These are phyloP conservation scores for Lachancea kluyveri DNA, from an alignment of 805 yeast genomes.

Conservation along the genomic window DNA sequence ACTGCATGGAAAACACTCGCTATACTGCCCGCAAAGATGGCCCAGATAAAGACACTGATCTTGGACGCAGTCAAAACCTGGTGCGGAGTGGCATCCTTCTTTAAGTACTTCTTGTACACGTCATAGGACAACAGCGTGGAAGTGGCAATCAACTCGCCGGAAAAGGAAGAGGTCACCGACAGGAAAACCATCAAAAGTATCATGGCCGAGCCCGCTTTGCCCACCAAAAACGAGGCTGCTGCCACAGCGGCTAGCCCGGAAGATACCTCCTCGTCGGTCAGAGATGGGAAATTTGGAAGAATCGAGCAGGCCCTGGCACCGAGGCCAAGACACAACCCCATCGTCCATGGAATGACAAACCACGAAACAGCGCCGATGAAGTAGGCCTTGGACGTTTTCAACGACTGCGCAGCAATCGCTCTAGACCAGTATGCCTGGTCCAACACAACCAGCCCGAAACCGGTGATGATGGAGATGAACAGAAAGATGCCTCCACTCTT, in stretches of 20 bases:
- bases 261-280: slow-evolving; percentile 32
- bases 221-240: slow-evolving; percentile 36
- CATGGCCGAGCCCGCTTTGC: slow-evolving; percentile 38
- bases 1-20: slow-evolving; percentile 33
- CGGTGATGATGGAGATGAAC: slow-evolving; percentile 30
- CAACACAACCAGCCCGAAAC: slow-evolving; percentile 33
- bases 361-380: slow-evolving; percentile 36
- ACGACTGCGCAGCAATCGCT: slow-evolving; percentile 38
- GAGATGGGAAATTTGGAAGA: slow-evolving; percentile 31
- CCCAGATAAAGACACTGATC: slow-evolving; percentile 37
- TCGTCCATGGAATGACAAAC: slow-evolving; percentile 35
- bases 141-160: slow-evolving; percentile 38
- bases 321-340: slow-evolving; percentile 35
- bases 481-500: slow-evolving; percentile 29
- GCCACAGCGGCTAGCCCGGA: slow-evolving; percentile 39
- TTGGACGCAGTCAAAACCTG: slow-evolving; percentile 39
- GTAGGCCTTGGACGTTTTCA: slow-evolving; percentile 33
- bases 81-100: slow-evolving; percentile 37
- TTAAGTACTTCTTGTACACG: slow-evolving; percentile 39
- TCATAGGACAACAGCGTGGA: slow-evolving; percentile 41
- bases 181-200: slow-evolving; percentile 38
- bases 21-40: slow-evolving; percentile 31
- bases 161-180: slow-evolving; percentile 37
- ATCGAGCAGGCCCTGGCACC: slow-evolving; percentile 33
- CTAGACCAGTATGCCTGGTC: slow-evolving; percentile 39